phyloP scores from a whole-genome alignment of 2,329 filamentous ascomycete genomes.

The Talaromyces piceae region DNA sequence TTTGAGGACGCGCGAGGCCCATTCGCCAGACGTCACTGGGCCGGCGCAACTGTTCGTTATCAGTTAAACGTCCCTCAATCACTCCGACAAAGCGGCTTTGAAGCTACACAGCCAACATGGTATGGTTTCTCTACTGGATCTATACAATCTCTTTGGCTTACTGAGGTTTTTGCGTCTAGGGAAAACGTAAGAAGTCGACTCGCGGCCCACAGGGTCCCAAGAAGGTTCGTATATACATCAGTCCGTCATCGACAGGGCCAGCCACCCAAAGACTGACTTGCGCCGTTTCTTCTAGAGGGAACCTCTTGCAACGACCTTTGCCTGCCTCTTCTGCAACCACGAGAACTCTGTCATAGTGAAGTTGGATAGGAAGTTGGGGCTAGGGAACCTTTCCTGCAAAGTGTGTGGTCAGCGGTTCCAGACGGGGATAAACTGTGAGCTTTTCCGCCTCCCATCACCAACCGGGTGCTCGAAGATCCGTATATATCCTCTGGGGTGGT shows the following conservation, averaged over 20 bases:
- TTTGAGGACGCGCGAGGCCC: no score
- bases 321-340: conserved; percentile 97
- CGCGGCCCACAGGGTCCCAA: conserved; percentile 73
- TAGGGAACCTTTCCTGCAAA: conserved; percentile 81
- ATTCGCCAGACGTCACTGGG: background rate
- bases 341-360: conserved; percentile 87
- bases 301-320: conserved; percentile 65
- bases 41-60: background rate
- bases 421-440: conserved; percentile 81
- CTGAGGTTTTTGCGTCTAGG: conserved; percentile 45
- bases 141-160: background rate
- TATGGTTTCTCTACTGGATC: background rate
- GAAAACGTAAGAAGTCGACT: conserved; percentile 85
- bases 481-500: background rate
- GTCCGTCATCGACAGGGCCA: no score
- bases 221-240: conserved; percentile 52
- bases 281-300: conserved; percentile 29
- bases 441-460: no score
- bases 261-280: background rate
- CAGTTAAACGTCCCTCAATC: background rate
- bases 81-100: background rate
- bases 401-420: conserved; percentile 92
- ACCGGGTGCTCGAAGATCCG: no score
- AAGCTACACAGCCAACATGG: background rate
- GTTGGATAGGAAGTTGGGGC: conserved; percentile 84